Evolutionary conservation across 805 yeast species (phyloP).

Genomic region (Starmera quercuum): DNA sequence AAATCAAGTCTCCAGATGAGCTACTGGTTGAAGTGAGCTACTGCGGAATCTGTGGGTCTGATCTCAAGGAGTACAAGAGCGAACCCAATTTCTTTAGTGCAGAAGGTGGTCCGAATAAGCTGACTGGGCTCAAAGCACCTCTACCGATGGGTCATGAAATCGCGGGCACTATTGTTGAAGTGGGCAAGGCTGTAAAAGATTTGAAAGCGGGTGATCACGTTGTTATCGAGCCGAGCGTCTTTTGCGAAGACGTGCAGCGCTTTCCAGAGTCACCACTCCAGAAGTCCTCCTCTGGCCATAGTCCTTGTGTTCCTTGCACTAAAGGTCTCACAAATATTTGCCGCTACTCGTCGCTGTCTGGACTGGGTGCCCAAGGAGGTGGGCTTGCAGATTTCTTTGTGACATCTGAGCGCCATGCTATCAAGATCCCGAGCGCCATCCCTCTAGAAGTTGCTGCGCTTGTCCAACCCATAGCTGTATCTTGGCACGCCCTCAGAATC

Average conservation of each 20-base stretch:
- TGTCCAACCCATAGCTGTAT: constrained; percentile 50
- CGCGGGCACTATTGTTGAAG: constrained; percentile 35
- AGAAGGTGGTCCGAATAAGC: constrained; percentile 26
- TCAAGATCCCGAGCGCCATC: constrained; percentile 32
- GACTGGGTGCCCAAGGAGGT: constrained; percentile 51
- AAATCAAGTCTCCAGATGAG: constrained; percentile 28
- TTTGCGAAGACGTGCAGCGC: constrained; percentile 41
- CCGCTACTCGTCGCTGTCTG: constrained; percentile 38
- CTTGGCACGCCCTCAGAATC: constrained; percentile 49
- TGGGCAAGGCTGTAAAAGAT: constrained; percentile 38
- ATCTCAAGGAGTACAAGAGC: constrained; percentile 46
- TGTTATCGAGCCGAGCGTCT: constrained; percentile 55
- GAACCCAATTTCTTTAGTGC: constrained; percentile 54
- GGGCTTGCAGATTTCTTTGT: constrained; percentile 44
- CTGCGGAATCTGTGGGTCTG: constrained; percentile 63
- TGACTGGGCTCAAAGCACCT: constrained; percentile 35
- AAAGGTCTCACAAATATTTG: constrained; percentile 48
- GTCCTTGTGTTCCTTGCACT: constrained; percentile 40
- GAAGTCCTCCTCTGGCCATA: constrained; percentile 13
- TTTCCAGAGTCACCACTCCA: constrained; percentile 26
- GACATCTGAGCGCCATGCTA: constrained; percentile 30
- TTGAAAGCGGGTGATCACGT: constrained; percentile 50
- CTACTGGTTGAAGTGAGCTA: constrained; percentile 37
- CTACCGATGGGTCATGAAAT: constrained; percentile 49
- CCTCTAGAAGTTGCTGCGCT: constrained; percentile 42